phyloP scores from a whole-genome alignment of 768 basidiomycete species.

The Crepidotus variabilis region DNA sequence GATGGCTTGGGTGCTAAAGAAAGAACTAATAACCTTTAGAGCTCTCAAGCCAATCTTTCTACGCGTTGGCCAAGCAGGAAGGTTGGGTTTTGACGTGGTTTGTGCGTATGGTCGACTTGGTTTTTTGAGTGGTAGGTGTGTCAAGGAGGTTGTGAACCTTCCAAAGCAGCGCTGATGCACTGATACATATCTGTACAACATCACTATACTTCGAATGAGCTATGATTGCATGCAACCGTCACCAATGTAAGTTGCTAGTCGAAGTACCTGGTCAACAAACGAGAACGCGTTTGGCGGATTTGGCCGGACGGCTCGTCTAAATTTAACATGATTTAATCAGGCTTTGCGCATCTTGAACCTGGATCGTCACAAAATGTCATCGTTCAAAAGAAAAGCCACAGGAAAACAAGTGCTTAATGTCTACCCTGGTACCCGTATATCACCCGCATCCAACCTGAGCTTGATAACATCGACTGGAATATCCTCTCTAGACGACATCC shows the following conservation, averaged over 20 bases:
- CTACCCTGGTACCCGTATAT: constrained; percentile 53
- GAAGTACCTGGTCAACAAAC: no score
- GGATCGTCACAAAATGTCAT: constrained; percentile 49
- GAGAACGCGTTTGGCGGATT: no score
- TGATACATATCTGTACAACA: no score
- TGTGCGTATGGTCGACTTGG: no score
- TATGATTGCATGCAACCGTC: no score
- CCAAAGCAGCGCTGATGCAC: no score
- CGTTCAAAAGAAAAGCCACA: constrained; percentile 69
- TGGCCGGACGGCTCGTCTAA: not conserved
- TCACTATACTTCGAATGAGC: no score
- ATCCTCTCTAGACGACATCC: constrained; percentile 90
- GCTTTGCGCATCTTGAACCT: not conserved
- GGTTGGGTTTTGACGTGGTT: no score
- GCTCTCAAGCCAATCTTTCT: not conserved
- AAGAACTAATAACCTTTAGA: constrained; percentile 9
- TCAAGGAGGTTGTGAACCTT: no score
- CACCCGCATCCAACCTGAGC: constrained; percentile 52
- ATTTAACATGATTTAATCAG: not conserved
- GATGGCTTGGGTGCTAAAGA: no score
- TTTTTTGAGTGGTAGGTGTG: no score
- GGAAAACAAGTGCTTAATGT: constrained; percentile 32
- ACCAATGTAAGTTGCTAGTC: no score
- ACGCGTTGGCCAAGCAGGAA: not conserved
- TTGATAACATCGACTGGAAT: constrained; percentile 80